These are phyloP conservation scores for Morella rubra DNA, from an alignment of 306 rosid genomes.

Conservation along the genomic window DNA sequence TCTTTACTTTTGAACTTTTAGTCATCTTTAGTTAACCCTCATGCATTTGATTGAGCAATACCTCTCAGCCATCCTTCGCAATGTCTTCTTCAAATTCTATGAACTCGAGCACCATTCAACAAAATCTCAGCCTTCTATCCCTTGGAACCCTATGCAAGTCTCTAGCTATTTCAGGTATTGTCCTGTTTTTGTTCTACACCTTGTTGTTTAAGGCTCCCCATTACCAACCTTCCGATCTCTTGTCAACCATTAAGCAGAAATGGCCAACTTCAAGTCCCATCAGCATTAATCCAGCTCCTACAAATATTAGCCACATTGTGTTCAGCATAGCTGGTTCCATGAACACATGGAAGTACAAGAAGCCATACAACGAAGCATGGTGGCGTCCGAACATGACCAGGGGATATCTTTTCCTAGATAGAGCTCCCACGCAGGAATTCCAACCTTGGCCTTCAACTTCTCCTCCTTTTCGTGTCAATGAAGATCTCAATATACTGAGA, in stretches of 20 bases:
- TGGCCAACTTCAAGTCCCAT: not conserved
- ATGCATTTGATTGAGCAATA: not conserved
- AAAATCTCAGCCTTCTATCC: conserved; percentile 10
- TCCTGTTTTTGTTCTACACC: conserved; percentile 30
- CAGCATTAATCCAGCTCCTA: not conserved
- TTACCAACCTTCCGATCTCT: conserved; percentile 27
- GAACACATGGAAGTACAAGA: conserved; percentile 44
- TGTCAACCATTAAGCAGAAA: conserved; percentile 27
- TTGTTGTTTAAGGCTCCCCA: conserved; percentile 11
- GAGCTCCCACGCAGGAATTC: conserved; percentile 32
- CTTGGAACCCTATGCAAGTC: conserved; percentile 25
- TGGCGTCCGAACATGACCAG: conserved; percentile 42
- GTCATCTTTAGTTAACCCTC: not conserved
- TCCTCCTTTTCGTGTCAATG: conserved; percentile 44
- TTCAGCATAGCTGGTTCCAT: conserved; percentile 40
- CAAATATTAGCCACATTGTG: conserved; percentile 36
- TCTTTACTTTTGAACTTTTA: not conserved
- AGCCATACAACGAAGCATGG: conserved; percentile 40
- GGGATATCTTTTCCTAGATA: conserved; percentile 46
- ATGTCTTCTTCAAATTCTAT: conserved; percentile 20
- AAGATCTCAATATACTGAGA: conserved; percentile 14
- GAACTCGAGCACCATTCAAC: conserved; percentile 12
- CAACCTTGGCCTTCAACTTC: conserved; percentile 44
- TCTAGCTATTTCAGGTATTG: conserved; percentile 28
- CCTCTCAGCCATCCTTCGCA: conserved; percentile 1